Evolutionary conservation across 1,139 yeast genomes (phyloP), one percentile per base, ranked within the genome.

Genomic region (Diutina neorugosa): DNA sequence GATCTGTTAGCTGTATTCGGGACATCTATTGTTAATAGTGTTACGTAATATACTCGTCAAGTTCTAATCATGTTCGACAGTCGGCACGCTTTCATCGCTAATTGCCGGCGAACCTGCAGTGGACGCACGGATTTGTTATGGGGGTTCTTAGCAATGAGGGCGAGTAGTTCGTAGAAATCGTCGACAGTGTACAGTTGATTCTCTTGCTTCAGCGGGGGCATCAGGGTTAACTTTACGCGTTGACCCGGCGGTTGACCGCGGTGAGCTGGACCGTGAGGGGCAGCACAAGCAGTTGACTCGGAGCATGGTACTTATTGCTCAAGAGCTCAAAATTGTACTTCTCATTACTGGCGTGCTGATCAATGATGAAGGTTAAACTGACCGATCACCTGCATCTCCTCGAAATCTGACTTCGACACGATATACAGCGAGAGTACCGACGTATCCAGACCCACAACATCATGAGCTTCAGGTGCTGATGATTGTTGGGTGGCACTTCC

Each of bases 341-440:
- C 63, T 93, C 99, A 67, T 93, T 98, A 58, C 96, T 87, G 0
- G 98, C 98, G 69, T 93, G 99, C 66, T 93, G 99, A 65, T 93
- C 99, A 52, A 93, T 77, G 49, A 93, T 91, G 61, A 93, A 86
- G 68, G 63, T 93, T 93, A 69, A 93, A 93, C 65, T 91, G 98
- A 0, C 99, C 99, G 9, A 91, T 79, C 18, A 94, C 67, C 51
- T 75, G 66, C 98, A 93, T 91, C 7, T 73, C 64, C 3, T 67
- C 62, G 61, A 93, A 88, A 60, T 87, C 94, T 0, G 69, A 59
- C 60, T 86, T 86, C 7, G 50, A 25, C 9, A 46, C 50, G 25
- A 46, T 46, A 23, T 46, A 46, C 40, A n/a, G 37, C n/a, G 40
- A 9, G 5, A 46, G 21, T n/a, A 25, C 21, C 14, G 20, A n/a